phyloP scores from a whole-genome alignment of 495 filamentous ascomycete species.

The Peziza echinospora region DNA sequence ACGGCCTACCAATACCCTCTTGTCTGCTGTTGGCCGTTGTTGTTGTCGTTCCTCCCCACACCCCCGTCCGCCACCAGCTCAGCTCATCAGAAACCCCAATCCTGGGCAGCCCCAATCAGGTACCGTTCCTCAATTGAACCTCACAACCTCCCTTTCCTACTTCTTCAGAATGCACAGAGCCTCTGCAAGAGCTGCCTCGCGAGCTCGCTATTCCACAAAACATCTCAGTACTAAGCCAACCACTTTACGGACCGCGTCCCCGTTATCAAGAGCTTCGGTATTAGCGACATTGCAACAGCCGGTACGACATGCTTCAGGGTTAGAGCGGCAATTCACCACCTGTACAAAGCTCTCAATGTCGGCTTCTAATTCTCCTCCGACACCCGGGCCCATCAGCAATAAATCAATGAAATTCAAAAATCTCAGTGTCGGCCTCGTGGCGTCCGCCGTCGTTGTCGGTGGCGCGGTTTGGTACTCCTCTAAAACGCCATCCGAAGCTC shows the following conservation, averaged over 20 bases:
- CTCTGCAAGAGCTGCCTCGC: background rate
- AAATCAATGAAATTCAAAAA: background rate
- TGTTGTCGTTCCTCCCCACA: background rate
- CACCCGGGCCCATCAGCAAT: too few species aligned
- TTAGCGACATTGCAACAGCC: too few species aligned
- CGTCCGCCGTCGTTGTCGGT: constrained; percentile 1
- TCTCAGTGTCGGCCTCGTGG: background rate
- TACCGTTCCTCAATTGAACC: background rate
- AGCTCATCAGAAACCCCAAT: background rate
- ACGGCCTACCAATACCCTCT: too few species aligned
- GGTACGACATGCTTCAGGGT: too few species aligned
- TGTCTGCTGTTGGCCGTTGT: too few species aligned
- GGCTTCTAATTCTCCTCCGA: too few species aligned
- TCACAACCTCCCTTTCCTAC: background rate
- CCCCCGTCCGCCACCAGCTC: background rate
- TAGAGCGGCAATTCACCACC: too few species aligned
- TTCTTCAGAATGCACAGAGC: background rate
- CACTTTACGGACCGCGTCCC: too few species aligned
- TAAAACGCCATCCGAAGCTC: background rate
- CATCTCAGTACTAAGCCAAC: background rate
- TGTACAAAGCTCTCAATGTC: too few species aligned
- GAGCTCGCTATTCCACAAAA: background rate
- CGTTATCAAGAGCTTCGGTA: too few species aligned
- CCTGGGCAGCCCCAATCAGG: too few species aligned
- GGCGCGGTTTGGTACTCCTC: background rate